Base-by-base conservation (phyloP, 2,329 filamentous ascomycete species). In the Aspergillus awamori region DNA sequence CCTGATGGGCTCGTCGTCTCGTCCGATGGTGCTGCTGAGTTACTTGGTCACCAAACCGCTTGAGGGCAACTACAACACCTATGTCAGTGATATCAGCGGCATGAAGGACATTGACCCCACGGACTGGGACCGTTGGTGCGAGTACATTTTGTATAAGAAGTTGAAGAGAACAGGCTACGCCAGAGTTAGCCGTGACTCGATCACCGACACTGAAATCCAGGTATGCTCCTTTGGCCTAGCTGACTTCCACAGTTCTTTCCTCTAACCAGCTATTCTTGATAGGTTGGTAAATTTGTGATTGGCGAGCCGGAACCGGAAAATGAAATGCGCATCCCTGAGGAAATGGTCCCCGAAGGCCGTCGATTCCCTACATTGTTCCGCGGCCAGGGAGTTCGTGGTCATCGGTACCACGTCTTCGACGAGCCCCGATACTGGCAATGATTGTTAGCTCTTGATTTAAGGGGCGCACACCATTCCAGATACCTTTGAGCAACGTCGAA, bases 81-180 rank as follows among this genome's bases (percentile, higher is more conserved):
- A 96, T 70, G 95, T 98, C 24, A 92, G 92, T 59, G 85, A 92
- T 57, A 81, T 82, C 60, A 96, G 91, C 61, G 92, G 93, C 8
- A 99, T 99, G 95, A 88, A 91, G 71, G 95, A 99, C 72, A 95
- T 99, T 53, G 95, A 99, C 72, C 86, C 89, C 0, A 88, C 83
- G 3, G 95, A 99, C 75, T 97, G 93, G 93, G 95, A 99, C 76
- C 84, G 95, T 58, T 99, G 95, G 95, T 99, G 95, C 81, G 94
- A 99, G 81, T 99, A 99, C 77, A 97, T 99, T 67, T 81, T 99
- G 26, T 99, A 92, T 83, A 97, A 97, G 82, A 88, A 88, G 11
- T 79, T 99, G 64, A 89, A 88, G 77, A 86, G 94, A 63, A 89
- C 90, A 0, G 94, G 92, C 1, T 99, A 99, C 75, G 95, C 95